Evolutionary conservation across 208 protist genomes (phyloP).

Genomic region (Leishmania gerbilli): DNA sequence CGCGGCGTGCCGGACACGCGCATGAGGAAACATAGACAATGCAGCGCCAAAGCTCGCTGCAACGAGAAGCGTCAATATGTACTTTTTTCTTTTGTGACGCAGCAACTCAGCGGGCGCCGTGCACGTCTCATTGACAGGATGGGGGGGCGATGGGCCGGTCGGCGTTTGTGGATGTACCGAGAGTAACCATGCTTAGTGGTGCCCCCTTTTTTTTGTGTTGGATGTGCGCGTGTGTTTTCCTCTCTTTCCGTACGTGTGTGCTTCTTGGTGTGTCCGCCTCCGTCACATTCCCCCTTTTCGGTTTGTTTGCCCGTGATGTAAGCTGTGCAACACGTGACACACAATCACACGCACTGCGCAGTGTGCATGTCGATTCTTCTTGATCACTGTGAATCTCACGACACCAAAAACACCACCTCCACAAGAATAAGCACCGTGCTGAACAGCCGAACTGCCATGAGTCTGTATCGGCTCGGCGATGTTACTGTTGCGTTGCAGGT

Average conservation of each 20-base stretch:
- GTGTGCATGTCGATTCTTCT: not conserved
- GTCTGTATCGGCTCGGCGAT: not conserved
- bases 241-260: not conserved
- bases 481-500: not conserved
- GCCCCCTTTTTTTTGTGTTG: not conserved
- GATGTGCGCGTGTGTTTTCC: not conserved
- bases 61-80: not conserved
- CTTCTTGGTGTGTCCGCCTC: no score
- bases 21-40: not conserved
- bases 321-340: no score
- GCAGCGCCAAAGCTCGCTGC: not conserved
- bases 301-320: not conserved
- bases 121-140: not conserved
- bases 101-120: not conserved
- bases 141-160: not conserved
- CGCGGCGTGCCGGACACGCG: not conserved
- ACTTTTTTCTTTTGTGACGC: not conserved
- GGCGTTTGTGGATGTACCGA: not conserved
- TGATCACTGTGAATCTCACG: not conserved
- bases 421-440: not conserved
- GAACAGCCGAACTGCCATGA: not conserved
- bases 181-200: slow-evolving; percentile 2
- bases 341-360: not conserved
- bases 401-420: not conserved
- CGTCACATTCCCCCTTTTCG: not conserved